Base-by-base conservation (phyloP, 257 asterid species). In the Rauvolfia tetraphylla region DNA sequence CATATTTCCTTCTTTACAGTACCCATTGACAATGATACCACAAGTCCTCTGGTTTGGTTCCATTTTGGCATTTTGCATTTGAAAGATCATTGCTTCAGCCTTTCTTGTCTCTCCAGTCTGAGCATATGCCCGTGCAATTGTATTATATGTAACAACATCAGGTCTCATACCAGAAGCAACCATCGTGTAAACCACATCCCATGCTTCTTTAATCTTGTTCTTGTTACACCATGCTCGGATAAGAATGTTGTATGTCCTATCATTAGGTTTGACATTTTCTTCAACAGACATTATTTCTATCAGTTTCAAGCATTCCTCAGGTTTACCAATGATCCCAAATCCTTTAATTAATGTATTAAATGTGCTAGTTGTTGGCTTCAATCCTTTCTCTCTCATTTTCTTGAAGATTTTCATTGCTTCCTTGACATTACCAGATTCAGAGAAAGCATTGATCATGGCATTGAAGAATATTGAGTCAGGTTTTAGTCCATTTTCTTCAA, bases 381-480 rank as follows among this genome's bases (percentile, higher is more conserved):
- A 95, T 79, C 93, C 97, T 72, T 79, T 88, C 73, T 86, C 95
- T 78, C 87, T 88, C 99, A 95, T 91, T 86, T 84, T 86, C 68
- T 77, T 73, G 83, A 89, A 92, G 66, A 84, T 77, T 78, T 81
- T 87, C 96, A 92, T 89, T 27, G 99, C 97, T 83, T 90, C 97
- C 73, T 91, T 85, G 82, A 91, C 83, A 76, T 92, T 91, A 49
- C 99, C 91, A 23, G 96, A 91, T 81, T 95, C 99, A n/a, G 96
- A 84, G 87, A 95, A 95, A 1, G 98, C 93, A 74, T 95, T 95
- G 83, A 95, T 95, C 89, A 90, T 83, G 63, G 98, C 97, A 81
- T 95, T 95, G 92, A 87, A 92, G 87, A 95, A 92, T 79, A 92
- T 91, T 1, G 97, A 89, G 82, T 95, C 99, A 1, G 99, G 97